Conservation (phyloP, 1,139 yeast genomes). For the Kazachstania sp. region DNA sequence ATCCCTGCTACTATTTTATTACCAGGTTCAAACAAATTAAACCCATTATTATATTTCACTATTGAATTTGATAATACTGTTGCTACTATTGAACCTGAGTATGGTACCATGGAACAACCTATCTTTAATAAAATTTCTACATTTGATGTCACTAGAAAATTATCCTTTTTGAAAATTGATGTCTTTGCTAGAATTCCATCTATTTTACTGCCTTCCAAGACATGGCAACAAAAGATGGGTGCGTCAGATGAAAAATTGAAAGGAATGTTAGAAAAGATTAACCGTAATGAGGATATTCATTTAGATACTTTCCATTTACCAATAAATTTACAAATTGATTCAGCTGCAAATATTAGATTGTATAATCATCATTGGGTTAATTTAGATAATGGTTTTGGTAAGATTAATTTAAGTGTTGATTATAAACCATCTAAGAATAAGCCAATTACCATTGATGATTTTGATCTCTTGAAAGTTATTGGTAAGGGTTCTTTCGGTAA, state of each 20-base stretch:
- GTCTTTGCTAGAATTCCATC: conserved; percentile 72
- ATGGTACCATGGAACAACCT: conserved; percentile 58
- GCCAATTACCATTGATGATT: conserved; percentile 79
- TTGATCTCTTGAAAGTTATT: conserved; percentile 84
- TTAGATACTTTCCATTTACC: conserved; percentile 31
- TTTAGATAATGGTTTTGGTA: conserved; percentile 33
- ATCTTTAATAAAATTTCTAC: conserved; percentile 82
- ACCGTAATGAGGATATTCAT: conserved; percentile 36
- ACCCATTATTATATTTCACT: conserved; percentile 57
- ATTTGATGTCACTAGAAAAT: conserved; percentile 73
- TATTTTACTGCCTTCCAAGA: conserved; percentile 44
- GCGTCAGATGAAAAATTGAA: conserved; percentile 22
- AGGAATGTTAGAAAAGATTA: conserved; percentile 33
- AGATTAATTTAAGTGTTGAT: conserved; percentile 60
- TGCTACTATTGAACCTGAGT: conserved; percentile 70
- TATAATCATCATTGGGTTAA: conserved; percentile 42
- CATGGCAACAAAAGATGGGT: conserved; percentile 31
- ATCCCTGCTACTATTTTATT: conserved; percentile 63
- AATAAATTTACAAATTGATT: conserved; percentile 32
- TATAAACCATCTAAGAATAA: conserved; percentile 66
- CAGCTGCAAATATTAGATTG: conserved; percentile 35
- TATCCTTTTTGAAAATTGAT: conserved; percentile 53
- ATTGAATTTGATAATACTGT: conserved; percentile 77
- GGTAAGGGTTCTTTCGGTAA: conserved; percentile 98
- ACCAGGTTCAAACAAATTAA: conserved; percentile 41